A percentile compares a stretch with the other conserved stretches of the same genome.
phyloP scores from a whole-genome alignment of 192 early-diverging fungal genomes.

The Phycomyces nitens region DNA sequence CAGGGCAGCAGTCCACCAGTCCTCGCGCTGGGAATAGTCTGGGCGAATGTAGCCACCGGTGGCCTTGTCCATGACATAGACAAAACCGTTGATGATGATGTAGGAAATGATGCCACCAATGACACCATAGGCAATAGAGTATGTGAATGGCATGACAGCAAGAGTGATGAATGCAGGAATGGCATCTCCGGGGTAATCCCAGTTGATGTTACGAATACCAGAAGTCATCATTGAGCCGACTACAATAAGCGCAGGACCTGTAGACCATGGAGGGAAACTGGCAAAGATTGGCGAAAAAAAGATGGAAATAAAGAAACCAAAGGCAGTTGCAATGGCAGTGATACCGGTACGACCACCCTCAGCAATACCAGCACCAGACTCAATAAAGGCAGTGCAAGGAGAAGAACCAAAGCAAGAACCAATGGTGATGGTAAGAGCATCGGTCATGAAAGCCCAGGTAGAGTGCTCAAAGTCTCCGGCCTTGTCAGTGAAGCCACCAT shows the following conservation, averaged over 20 bases:
- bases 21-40: conserved; percentile 29
- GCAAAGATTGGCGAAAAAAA: conserved; percentile 86
- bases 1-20: conserved; percentile 34
- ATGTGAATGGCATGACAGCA: conserved; percentile 73
- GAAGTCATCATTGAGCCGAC: conserved; percentile 80
- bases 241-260: conserved; percentile 73
- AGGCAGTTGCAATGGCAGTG: conserved; percentile 58
- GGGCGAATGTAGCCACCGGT: conserved; percentile 52
- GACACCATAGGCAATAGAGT: conserved; percentile 64
- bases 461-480: conserved; percentile 76
- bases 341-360: conserved; percentile 79
- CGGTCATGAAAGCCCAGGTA: conserved; percentile 66
- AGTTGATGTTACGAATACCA: conserved; percentile 68
- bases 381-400: conserved; percentile 74
- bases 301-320: conserved; percentile 72
- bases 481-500: conserved; percentile 76
- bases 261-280: conserved; percentile 80
- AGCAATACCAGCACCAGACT: conserved; percentile 79
- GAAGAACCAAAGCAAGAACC: conserved; percentile 71
- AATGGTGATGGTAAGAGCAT: conserved; percentile 60
- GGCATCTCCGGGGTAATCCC: conserved; percentile 71
- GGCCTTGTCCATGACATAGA: conserved; percentile 52
- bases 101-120: conserved; percentile 71
- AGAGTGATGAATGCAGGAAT: conserved; percentile 76
- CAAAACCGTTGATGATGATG: conserved; percentile 63